A percentile compares a stretch with the other conserved stretches of the same genome.
Conservation (phyloP, 345 rosid species). For the Aegle marmelos region DNA sequence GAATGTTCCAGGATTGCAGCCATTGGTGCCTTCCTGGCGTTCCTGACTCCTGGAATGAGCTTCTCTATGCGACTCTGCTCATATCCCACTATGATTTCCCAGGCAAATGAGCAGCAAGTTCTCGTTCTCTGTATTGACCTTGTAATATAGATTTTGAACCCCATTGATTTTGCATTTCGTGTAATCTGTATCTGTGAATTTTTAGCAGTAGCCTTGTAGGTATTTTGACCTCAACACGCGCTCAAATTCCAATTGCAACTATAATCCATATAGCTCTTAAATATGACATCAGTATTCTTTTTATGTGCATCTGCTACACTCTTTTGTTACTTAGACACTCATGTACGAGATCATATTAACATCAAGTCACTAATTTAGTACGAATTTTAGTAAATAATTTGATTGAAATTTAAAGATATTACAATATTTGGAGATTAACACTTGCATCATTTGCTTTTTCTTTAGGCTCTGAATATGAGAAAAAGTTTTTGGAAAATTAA, state of each 20-base stretch:
- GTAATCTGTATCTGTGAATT: neutral
- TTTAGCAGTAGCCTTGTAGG: neutral
- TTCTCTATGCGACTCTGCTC: conserved; percentile 55
- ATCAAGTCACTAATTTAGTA: neutral
- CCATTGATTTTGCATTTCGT: neutral
- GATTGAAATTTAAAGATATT: neutral
- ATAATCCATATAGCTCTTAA: neutral
- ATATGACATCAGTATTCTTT: neutral
- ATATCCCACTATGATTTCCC: conserved; percentile 28
- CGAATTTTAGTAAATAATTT: neutral
- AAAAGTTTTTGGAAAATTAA: no score
- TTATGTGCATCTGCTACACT: neutral
- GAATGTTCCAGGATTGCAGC: conserved; percentile 63
- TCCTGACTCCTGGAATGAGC: conserved; percentile 80
- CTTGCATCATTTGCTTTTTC: neutral
- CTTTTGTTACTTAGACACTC: neutral
- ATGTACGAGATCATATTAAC: neutral
- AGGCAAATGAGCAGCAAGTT: neutral
- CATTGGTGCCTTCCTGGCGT: conserved; percentile 88
- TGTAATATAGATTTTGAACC: neutral
- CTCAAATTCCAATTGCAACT: neutral
- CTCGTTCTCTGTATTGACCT: neutral
- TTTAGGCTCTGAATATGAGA: neutral
- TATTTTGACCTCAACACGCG: neutral
- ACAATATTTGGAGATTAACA: neutral